phyloP scores from a whole-genome alignment of 2,329 filamentous ascomycete species.

The Penicillium sp. region DNA sequence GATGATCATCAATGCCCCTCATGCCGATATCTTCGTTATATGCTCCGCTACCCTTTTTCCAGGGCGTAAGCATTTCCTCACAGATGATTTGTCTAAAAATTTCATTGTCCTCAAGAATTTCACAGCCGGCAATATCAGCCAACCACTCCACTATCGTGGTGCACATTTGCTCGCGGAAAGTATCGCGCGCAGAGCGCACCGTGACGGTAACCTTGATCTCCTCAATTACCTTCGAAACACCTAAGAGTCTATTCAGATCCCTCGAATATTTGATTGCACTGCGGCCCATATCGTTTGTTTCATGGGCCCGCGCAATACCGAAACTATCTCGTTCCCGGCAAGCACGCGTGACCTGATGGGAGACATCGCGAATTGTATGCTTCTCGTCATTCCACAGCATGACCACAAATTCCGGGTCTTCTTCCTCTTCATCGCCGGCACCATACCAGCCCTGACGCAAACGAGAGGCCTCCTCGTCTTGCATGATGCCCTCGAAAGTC shows the following conservation, averaged over 20 bases:
- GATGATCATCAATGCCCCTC: slow-evolving; percentile 79
- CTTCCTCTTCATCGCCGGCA: slow-evolving; percentile 58
- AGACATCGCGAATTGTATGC: slow-evolving; percentile 88
- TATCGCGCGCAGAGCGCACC: slow-evolving; percentile 87
- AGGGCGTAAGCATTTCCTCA: slow-evolving; percentile 84
- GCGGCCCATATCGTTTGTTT: slow-evolving; percentile 84
- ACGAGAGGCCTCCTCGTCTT: slow-evolving; percentile 78
- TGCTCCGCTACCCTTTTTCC: slow-evolving; percentile 81
- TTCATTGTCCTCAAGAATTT: slow-evolving; percentile 73
- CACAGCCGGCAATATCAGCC: slow-evolving; percentile 85
- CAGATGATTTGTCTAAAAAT: slow-evolving; percentile 80
- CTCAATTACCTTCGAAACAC: slow-evolving; percentile 82
- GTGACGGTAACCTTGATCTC: slow-evolving; percentile 96
- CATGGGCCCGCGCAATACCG: slow-evolving; percentile 73
- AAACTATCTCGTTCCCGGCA: slow-evolving; percentile 70
- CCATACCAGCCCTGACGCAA: slow-evolving; percentile 73
- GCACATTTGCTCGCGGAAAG: slow-evolving; percentile 97
- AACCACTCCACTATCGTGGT: slow-evolving; percentile 97
- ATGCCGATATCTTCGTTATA: slow-evolving; percentile 74
- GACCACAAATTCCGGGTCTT: slow-evolving; percentile 74
- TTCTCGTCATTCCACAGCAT: slow-evolving; percentile 99
- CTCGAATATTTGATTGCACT: slow-evolving; percentile 76
- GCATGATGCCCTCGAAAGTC: slow-evolving; percentile 72
- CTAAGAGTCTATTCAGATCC: slow-evolving; percentile 70
- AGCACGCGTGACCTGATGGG: slow-evolving; percentile 83